These are phyloP conservation scores for Plasmodium billcollinsi DNA, from an alignment of 169 alveolate genomes.

Conservation along the genomic window DNA sequence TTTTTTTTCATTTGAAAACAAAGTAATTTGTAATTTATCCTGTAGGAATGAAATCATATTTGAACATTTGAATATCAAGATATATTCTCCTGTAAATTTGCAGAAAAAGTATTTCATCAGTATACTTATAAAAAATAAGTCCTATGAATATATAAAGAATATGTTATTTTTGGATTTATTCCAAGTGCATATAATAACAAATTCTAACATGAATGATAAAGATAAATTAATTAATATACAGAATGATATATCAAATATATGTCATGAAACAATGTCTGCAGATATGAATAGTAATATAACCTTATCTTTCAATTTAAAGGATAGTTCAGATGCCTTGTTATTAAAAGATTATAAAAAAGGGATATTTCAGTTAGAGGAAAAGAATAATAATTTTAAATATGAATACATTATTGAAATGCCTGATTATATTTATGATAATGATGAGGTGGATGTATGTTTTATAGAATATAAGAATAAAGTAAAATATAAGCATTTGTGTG, in stretches of 20 bases:
- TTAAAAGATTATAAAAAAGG: neutral
- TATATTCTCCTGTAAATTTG: conserved; percentile 30
- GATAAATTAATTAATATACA: too few relatives aligned
- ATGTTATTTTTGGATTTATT: conserved; percentile 47
- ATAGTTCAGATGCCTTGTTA: too few relatives aligned
- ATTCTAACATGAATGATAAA: neutral
- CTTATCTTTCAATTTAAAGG: too few relatives aligned
- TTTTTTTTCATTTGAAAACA: conserved; percentile 50
- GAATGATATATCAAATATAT: too few relatives aligned
- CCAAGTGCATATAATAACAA: conserved; percentile 25
- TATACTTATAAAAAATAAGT: conserved; percentile 25
- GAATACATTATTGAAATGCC: conserved; percentile 37
- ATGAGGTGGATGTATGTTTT: conserved; percentile 40
- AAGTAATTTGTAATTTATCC: conserved; percentile 18
- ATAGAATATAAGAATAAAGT: conserved; percentile 32
- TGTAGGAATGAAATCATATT: conserved; percentile 51
- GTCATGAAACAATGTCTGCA: too few relatives aligned
- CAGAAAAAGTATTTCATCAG: conserved; percentile 20
- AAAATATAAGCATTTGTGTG: conserved; percentile 30
- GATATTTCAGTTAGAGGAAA: conserved; percentile 10
- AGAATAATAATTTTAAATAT: conserved; percentile 24
- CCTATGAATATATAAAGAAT: conserved; percentile 72
- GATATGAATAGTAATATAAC: too few relatives aligned
- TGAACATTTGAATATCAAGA: conserved; percentile 27
- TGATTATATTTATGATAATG: conserved; percentile 35